Conservation (phyloP, 768 basidiomycete species). For the Porphyrellus cyaneotinctus region DNA sequence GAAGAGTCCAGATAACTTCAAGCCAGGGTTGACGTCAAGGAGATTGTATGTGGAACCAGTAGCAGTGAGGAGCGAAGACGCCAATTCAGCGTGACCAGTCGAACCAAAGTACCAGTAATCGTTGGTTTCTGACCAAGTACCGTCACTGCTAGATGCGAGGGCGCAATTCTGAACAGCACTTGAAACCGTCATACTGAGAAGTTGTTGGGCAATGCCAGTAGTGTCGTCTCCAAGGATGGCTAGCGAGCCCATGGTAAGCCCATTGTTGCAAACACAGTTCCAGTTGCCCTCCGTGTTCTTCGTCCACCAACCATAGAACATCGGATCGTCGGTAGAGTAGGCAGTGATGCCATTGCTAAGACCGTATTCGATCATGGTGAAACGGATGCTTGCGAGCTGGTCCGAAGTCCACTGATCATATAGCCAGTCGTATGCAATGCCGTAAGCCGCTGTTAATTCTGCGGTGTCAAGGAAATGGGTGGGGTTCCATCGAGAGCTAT, state of each 20-base stretch:
- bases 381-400: constrained; percentile 66
- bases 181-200: constrained; percentile 64
- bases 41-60: constrained; percentile 82
- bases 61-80: constrained; percentile 75
- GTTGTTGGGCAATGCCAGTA: constrained; percentile 60
- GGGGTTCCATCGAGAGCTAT: constrained; percentile 76
- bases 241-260: constrained; percentile 83
- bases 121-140: constrained; percentile 90
- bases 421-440: constrained; percentile 94
- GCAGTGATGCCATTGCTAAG: constrained; percentile 60
- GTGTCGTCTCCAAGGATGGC: constrained; percentile 85
- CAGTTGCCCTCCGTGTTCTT: constrained; percentile 79
- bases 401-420: constrained; percentile 76
- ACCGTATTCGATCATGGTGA: constrained; percentile 74
- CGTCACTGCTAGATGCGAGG: constrained; percentile 58
- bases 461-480: constrained; percentile 88
- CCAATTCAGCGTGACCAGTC: constrained; percentile 87
- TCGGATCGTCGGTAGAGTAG: constrained; percentile 37
- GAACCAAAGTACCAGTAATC: constrained; percentile 97
- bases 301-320: constrained; percentile 73
- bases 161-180: constrained; percentile 81
- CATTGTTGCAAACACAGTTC: constrained; percentile 96
- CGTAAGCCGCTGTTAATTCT: constrained; percentile 88
- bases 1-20: constrained; percentile 69
- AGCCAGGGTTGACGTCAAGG: constrained; percentile 64